A percentile compares a stretch with the other conserved stretches of the same genome.
Evolutionary conservation across 2,329 filamentous ascomycete species (phyloP).

Genomic region (Geosmithia flava): DNA sequence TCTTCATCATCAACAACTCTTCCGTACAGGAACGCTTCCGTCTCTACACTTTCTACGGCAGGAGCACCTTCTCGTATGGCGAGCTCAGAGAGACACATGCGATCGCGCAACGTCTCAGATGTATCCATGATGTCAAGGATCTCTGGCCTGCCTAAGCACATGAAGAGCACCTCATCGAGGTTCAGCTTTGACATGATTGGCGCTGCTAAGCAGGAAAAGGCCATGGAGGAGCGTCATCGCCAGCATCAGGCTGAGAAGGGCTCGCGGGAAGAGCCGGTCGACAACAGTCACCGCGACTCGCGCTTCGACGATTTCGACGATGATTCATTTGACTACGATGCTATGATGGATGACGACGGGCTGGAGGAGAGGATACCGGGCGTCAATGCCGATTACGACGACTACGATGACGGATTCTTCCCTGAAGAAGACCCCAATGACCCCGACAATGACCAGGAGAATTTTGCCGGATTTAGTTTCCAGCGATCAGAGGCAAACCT

Average conservation of each 20-base stretch:
- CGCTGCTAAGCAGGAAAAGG: slow-evolving; percentile 52
- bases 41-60: background rate
- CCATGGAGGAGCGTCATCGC: slow-evolving; percentile 61
- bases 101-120: slow-evolving; percentile 40
- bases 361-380: slow-evolving; percentile 56
- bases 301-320: slow-evolving; percentile 51
- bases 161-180: slow-evolving; percentile 66
- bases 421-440: slow-evolving; percentile 21
- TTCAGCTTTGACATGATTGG: slow-evolving; percentile 77
- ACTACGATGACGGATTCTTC: slow-evolving; percentile 9
- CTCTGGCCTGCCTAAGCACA: slow-evolving; percentile 45
- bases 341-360: slow-evolving; percentile 52
- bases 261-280: slow-evolving; percentile 21
- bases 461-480: slow-evolving; percentile 48
- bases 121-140: slow-evolving; percentile 30
- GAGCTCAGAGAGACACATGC: slow-evolving; percentile 13
- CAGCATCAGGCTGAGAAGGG: slow-evolving; percentile 50
- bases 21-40: background rate
- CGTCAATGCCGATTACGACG: slow-evolving; percentile 33
- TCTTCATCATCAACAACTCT: background rate
- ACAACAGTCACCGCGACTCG: slow-evolving; percentile 31
- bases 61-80: background rate
- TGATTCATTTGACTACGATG: slow-evolving; percentile 47
- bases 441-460: slow-evolving; percentile 44
- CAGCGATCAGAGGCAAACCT: slow-evolving; percentile 35